These are phyloP conservation scores for Pseudogymnoascus sp. DNA, from an alignment of 2,329 filamentous ascomycete species.

Conservation along the genomic window DNA sequence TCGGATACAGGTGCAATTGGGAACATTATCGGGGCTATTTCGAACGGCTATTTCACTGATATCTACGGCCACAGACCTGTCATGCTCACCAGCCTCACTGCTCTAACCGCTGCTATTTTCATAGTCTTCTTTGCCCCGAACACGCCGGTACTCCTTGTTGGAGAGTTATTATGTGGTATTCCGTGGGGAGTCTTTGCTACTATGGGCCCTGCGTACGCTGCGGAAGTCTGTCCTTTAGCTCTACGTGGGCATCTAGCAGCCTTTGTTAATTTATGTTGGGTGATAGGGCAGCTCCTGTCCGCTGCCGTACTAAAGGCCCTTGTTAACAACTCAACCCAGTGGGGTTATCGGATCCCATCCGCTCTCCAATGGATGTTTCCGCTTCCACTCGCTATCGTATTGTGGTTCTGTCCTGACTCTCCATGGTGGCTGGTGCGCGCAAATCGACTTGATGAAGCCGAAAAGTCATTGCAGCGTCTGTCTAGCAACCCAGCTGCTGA, in stretches of 20 bases:
- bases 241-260: conserved; percentile 43
- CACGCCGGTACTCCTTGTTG: conserved; percentile 35
- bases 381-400: conserved; percentile 33
- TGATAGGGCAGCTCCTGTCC: conserved; percentile 36
- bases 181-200: conserved; percentile 43
- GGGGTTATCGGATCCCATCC: conserved; percentile 40
- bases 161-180: conserved; percentile 38
- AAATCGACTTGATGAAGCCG: conserved; percentile 35
- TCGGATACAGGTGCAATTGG: conserved; percentile 32
- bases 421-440: conserved; percentile 40
- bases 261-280: conserved; percentile 45
- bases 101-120: conserved; percentile 35
- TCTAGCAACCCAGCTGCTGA: conserved; percentile 28
- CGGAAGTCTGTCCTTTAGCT: conserved; percentile 42
- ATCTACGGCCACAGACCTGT: conserved; percentile 39
- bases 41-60: conserved; percentile 37
- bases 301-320: conserved; percentile 37
- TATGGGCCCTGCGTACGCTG: conserved; percentile 21
- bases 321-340: conserved; percentile 33
- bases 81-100: conserved; percentile 34
- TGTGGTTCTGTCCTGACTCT: conserved; percentile 37
- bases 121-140: conserved; percentile 40
- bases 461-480: conserved; percentile 19
- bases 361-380: conserved; percentile 41
- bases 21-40: conserved; percentile 33